These are phyloP conservation scores for Penicillium mononematosum DNA, from an alignment of 495 filamentous ascomycete species.

Conservation along the genomic window DNA sequence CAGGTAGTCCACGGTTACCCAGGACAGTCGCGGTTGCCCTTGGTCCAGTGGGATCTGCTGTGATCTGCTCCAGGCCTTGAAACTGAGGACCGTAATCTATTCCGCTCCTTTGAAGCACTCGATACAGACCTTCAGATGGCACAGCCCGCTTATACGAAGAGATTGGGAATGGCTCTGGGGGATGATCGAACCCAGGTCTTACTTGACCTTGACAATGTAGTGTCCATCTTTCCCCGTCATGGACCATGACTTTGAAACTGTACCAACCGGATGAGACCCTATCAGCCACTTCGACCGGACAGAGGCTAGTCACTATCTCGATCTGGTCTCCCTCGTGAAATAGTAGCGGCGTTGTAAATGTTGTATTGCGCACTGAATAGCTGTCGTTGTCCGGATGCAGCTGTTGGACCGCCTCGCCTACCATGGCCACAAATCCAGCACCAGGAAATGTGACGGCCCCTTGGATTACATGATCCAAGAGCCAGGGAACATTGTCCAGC, in stretches of 20 bases:
- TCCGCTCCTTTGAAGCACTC: constrained; percentile 34
- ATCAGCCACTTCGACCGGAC: constrained; percentile 29
- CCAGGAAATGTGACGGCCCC: constrained; percentile 45
- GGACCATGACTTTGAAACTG: constrained; percentile 42
- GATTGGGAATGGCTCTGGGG: not conserved
- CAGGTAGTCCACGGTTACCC: not conserved
- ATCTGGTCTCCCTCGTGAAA: constrained; percentile 20
- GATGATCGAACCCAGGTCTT: constrained; percentile 1
- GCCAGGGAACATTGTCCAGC: constrained; percentile 46
- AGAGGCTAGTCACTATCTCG: constrained; percentile 39
- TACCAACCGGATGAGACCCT: constrained; percentile 40
- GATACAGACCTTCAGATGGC: constrained; percentile 23
- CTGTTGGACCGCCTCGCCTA: constrained; percentile 46
- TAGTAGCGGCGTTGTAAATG: constrained; percentile 30
- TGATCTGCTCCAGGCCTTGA: constrained; percentile 27
- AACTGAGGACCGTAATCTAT: constrained; percentile 38
- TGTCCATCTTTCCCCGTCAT: constrained; percentile 36
- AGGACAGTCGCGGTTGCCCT: constrained; percentile 13
- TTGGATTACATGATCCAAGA: constrained; percentile 45
- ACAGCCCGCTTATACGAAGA: constrained; percentile 6
- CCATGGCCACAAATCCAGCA: constrained; percentile 50
- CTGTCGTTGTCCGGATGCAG: constrained; percentile 18
- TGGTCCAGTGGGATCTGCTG: constrained; percentile 13
- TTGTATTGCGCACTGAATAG: constrained; percentile 15
- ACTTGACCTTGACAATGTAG: constrained; percentile 45